Evolutionary conservation across 2,329 filamentous ascomycete genomes (phyloP).

Genomic region (Elsinoe batatas): DNA sequence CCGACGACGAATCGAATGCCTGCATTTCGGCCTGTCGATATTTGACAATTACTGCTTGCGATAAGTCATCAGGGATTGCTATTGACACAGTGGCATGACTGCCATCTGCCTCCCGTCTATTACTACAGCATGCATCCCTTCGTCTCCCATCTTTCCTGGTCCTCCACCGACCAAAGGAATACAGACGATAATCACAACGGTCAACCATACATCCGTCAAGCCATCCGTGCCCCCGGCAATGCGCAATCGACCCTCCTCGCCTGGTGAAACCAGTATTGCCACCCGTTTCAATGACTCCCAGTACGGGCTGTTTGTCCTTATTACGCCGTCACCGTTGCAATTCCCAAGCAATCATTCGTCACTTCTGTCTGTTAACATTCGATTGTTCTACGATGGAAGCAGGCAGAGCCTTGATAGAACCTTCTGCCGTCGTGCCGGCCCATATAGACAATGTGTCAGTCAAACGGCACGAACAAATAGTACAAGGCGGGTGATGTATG

Average conservation of each 20-base stretch:
- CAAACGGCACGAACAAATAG: conserved; percentile 5
- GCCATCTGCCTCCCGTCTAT: no score
- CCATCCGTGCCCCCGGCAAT: conserved; percentile 10
- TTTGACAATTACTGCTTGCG: not conserved
- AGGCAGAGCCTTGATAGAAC: not conserved
- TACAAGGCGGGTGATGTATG: not conserved
- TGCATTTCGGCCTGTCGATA: not conserved
- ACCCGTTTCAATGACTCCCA: conserved; percentile 11
- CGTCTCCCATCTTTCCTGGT: not conserved
- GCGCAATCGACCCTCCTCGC: not conserved
- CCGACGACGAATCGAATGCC: not conserved
- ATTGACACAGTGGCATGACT: no score
- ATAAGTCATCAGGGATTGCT: not conserved
- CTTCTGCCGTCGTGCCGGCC: conserved; percentile 9
- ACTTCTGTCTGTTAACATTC: not conserved
- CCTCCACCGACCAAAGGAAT: not conserved
- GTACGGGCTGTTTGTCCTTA: conserved; percentile 4
- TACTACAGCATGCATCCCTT: not conserved
- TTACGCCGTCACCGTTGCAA: conserved; percentile 1
- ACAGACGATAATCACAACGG: conserved; percentile 11
- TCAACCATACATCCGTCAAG: conserved; percentile 9
- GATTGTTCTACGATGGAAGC: conserved; percentile 5
- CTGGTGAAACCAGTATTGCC: conserved; percentile 11
- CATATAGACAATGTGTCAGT: not conserved
- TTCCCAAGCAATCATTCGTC: not conserved